phyloP scores from a whole-genome alignment of 2,329 filamentous ascomycete species.

The Metarhizium brunneum region DNA sequence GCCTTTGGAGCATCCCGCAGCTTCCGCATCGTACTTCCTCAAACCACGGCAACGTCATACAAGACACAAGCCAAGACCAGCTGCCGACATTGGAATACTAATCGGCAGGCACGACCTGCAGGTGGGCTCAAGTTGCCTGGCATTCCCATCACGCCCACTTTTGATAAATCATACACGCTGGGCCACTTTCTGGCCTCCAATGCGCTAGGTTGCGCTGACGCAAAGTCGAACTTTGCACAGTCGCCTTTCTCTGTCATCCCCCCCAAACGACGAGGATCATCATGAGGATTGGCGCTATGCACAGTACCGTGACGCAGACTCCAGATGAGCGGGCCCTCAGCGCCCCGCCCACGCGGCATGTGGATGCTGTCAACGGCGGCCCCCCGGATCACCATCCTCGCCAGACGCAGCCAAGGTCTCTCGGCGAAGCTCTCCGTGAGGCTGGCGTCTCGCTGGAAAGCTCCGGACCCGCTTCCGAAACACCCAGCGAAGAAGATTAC shows the following conservation, averaged over 20 bases:
- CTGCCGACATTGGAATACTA: background rate
- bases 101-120: background rate
- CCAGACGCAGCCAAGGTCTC: constrained; percentile 12
- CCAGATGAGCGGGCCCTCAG: background rate
- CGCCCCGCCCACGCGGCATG: background rate
- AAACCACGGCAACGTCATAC: background rate
- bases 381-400: background rate
- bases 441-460: constrained; percentile 15
- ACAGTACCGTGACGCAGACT: background rate
- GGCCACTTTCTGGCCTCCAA: background rate
- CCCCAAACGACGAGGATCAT: no score
- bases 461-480: constrained; percentile 22
- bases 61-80: background rate
- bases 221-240: background rate
- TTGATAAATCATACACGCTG: background rate
- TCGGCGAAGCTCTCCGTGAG: constrained; percentile 18
- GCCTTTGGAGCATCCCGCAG: background rate
- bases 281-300: background rate
- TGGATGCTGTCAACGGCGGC: background rate
- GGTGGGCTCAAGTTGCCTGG: background rate
- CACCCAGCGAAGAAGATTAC: constrained; percentile 36
- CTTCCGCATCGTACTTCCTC: background rate
- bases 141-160: background rate
- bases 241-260: background rate
- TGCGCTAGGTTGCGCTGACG: background rate